Conservation (phyloP, 352 stramenopile genomes). For the Phytophthora colocasiae region DNA sequence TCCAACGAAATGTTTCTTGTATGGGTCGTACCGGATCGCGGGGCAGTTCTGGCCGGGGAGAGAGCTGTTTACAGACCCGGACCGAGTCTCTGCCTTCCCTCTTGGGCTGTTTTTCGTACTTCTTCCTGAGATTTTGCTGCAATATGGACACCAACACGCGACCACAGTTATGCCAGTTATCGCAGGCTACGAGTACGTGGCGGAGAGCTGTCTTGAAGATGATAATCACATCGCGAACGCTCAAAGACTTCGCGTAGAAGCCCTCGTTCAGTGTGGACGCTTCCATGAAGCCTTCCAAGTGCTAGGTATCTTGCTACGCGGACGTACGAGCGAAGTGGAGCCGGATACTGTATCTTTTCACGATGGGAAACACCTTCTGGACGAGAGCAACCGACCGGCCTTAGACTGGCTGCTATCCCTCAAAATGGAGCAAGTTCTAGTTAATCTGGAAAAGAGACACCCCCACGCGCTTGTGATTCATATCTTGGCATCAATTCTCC, state of each 20-base stretch:
- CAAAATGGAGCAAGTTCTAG: constrained; percentile 24
- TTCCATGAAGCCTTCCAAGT: constrained; percentile 58
- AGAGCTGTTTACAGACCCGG: constrained; percentile 50
- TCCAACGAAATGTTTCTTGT: constrained; percentile 63
- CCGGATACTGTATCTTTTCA: constrained; percentile 26
- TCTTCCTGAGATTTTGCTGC: constrained; percentile 59
- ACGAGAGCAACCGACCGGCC: constrained; percentile 40
- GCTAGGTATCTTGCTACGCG: constrained; percentile 39
- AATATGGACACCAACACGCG: constrained; percentile 56
- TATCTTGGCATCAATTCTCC: constrained; percentile 44
- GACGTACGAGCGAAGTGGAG: not conserved
- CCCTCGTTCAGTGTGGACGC: constrained; percentile 57
- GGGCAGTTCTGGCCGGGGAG: constrained; percentile 67
- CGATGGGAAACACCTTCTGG: constrained; percentile 48
- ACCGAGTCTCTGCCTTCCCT: constrained; percentile 47
- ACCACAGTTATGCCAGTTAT: constrained; percentile 65
- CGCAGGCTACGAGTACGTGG: constrained; percentile 58
- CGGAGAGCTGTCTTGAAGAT: constrained; percentile 52
- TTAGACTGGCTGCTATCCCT: constrained; percentile 48
- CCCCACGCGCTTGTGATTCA: constrained; percentile 30
- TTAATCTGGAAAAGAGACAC: constrained; percentile 31
- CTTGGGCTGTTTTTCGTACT: constrained; percentile 50
- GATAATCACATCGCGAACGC: constrained; percentile 61
- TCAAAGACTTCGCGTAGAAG: constrained; percentile 53
- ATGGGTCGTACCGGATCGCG: constrained; percentile 60